Base-by-base conservation (phyloP, 306 rosid species). In the Quercus agrifolia region DNA sequence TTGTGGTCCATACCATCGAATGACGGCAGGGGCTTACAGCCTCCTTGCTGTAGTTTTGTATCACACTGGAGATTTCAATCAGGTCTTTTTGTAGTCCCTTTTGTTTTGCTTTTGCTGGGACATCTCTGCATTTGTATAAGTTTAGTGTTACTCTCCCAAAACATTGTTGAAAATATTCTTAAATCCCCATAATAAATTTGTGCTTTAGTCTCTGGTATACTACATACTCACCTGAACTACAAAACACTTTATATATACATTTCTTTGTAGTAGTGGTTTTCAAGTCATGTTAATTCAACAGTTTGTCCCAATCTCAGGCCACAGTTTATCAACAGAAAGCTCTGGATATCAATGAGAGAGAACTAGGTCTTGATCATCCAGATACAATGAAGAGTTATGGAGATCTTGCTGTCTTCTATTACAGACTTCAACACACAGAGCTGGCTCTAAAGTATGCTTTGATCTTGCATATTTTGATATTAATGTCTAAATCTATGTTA, bases 341-440 rank as follows among this genome's bases (percentile, higher is more conserved):
- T 74, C 74, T 96, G 86, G 98, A 96, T 88, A 96, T 96, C 82
- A 96, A 93, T 72, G 99, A 96, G 89, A 90, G 98, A 87, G 99
- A 96, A 81, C 79, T 96, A 66, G 99, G 99, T 81, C 88, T 96
- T 87, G 99, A 96, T 81, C 99, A 96, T 86, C 99, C 98, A 75
- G 99, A 96, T 87, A 96, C 99, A 44, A 96, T 96, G 99, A 96
- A 96, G 89, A 96, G 99, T 83, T 96, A 96, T 80, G 98, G 99
- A 71, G 99, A 96, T 83, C 97, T 96, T 85, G 98, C 99, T 59
- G 99, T 96, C 79, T 96, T 96, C 89, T 96, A 96, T 81, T 96
- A 96, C 87, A 88, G 99, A 68, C 99, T 96, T 87, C 99, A 96
- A 80, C 99, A 96, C 79, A 93, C 98, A 11, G 99, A 96, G 88